A percentile compares a stretch with the other conserved stretches of the same genome.
Evolutionary conservation across 306 rosid genomes (phyloP).

Genomic region (Malus asiatica): DNA sequence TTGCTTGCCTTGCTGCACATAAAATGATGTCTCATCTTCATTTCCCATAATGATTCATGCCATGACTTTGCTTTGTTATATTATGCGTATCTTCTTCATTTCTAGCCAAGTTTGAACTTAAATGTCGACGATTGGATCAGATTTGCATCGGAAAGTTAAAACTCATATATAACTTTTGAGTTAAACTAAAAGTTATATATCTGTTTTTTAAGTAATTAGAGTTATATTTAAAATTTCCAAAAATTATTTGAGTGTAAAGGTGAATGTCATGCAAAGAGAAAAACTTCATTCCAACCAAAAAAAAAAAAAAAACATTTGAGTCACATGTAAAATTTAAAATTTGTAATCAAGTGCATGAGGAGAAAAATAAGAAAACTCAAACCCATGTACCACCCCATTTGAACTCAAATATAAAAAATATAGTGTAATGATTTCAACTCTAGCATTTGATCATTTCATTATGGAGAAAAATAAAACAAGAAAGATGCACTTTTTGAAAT

Average conservation of each 20-base stretch:
- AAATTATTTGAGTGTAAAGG: background rate
- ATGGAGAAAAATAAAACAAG: no score
- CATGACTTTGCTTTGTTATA: background rate
- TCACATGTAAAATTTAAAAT: no score
- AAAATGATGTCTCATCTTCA: conserved; percentile 2
- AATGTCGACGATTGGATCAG: background rate
- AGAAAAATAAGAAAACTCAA: no score
- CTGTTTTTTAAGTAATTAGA: background rate
- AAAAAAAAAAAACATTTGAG: background rate
- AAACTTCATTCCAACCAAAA: background rate
- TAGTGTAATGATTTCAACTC: background rate
- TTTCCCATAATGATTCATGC: background rate
- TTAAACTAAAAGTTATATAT: no score
- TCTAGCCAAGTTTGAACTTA: background rate
- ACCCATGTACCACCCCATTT: no score
- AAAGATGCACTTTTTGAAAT: background rate
- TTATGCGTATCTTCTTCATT: background rate
- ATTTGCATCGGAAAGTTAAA: background rate
- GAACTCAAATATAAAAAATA: no score
- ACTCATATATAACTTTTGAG: background rate
- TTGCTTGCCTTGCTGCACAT: background rate
- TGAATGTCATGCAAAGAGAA: background rate
- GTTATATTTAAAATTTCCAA: no score
- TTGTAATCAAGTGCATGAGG: no score
- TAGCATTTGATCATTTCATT: background rate